phyloP scores from a whole-genome alignment of 768 basidiomycete species.

The Lentinula boryana region DNA sequence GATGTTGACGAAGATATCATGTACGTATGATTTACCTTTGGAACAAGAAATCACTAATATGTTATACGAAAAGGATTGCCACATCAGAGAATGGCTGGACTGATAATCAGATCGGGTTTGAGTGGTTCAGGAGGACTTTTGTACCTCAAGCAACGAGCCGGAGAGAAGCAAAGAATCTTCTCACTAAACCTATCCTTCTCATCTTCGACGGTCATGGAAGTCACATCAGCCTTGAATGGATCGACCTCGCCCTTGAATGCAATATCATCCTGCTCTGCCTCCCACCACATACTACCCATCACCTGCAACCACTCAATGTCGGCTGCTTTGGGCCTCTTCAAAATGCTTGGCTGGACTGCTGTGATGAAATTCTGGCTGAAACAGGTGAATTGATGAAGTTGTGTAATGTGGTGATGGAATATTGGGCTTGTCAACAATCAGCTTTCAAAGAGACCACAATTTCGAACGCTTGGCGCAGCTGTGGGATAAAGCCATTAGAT shows the following conservation, averaged over 20 bases:
- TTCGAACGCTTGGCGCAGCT: no score
- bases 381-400: not conserved
- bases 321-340: not conserved
- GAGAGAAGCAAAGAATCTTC: constrained; percentile 8
- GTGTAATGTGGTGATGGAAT: no score
- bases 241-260: constrained; percentile 19
- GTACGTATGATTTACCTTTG: constrained; percentile 7
- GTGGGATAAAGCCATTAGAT: not conserved
- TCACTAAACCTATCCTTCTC: constrained; percentile 27
- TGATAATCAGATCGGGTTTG: constrained; percentile 22
- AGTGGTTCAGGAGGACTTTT: constrained; percentile 17
- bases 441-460: no score
- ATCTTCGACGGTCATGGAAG: constrained; percentile 40
- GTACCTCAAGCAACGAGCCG: constrained; percentile 22
- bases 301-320: no score
- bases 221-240: constrained; percentile 23
- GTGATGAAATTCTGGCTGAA: not conserved
- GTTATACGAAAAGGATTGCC: constrained; percentile 19
- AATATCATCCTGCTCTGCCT: constrained; percentile 26
- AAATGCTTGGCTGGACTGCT: not conserved
- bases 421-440: no score
- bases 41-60: not conserved
- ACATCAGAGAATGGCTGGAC: constrained; percentile 23
- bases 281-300: no score
- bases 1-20: constrained; percentile 15